Evolutionary conservation across 495 filamentous ascomycete genomes (phyloP), one percentile per base, ranked within the genome.

Genomic region (Penicillium psychrofluorescens): DNA sequence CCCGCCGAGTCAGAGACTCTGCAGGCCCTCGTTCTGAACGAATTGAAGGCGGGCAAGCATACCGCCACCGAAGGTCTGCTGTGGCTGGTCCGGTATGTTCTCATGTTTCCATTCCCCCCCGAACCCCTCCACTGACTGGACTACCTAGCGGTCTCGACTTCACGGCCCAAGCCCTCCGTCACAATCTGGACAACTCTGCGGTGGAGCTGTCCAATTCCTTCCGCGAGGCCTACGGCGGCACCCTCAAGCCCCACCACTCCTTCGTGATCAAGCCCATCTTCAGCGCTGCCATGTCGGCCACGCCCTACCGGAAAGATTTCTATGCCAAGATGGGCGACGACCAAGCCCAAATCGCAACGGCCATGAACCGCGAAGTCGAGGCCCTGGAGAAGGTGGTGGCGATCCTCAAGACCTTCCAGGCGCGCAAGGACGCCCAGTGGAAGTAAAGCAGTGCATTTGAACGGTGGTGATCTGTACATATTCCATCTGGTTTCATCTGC

Each of bases 221-320:
- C 82, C 84, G 86, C 53, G 66, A 59, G 43, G 87, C 92, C 48
- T 98, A 97, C 70, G 77, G 71, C 55, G 67, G 63, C 44, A 94
- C 91, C 43, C 86, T 98, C 54, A 95, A 91, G 70, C 85, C 81
- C 27, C 84, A 95, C 71, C 92, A 98, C 76, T 78, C 71, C 52
- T 84, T 92, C 64, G 38, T 96, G 29, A 70, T 95, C 38, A 95
- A 90, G 72, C 86, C 86, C 44, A 74, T 95, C 53, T 96, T 96
- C 75, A 83, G 75, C 51, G 82, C 88, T 43, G 92, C 94, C 50
- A 95, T 97, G 88, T 76, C 77, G 48, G 90, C 88, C 8, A 90
- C 85, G 53, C 92, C 94, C 2, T 95, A 95, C 74, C 81, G 90
- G 35, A 86, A 85, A 49, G 84, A 86, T 56, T 97, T 97, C 59